Percentiles rank a stretch among this genome's conserved stretches.
phyloP scores from a whole-genome alignment of 2,329 filamentous ascomycete species.

The Fusarium torreyae region DNA sequence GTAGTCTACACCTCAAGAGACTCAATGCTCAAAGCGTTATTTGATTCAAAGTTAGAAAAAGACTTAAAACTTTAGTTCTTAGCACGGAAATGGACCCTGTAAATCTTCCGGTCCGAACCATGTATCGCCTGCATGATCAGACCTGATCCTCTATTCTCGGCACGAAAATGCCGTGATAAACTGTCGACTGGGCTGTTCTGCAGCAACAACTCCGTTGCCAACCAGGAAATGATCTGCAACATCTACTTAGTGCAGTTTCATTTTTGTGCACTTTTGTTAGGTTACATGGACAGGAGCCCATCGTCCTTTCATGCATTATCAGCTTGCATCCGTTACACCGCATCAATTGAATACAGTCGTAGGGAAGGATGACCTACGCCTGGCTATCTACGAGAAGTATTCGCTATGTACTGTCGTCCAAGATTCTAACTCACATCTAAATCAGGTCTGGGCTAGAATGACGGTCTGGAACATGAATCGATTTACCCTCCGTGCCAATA shows the following conservation, averaged over 20 bases:
- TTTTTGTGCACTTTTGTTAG: conserved; percentile 11
- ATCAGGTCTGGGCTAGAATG: too few relatives aligned
- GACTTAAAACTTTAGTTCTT: neutral
- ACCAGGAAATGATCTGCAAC: conserved; percentile 11
- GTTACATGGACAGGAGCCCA: neutral
- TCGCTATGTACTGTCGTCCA: too few relatives aligned
- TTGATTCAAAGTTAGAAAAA: neutral
- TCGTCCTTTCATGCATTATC: too few relatives aligned
- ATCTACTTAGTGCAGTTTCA: neutral
- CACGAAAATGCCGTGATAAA: conserved; percentile 17
- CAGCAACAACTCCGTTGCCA: neutral
- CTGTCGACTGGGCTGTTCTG: neutral
- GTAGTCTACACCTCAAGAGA: neutral
- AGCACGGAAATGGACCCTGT: neutral
- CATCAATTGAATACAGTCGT: too few relatives aligned
- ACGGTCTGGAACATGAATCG: too few relatives aligned
- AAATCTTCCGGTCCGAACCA: neutral
- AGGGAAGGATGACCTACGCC: too few relatives aligned
- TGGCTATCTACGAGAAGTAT: too few relatives aligned
- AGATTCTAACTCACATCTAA: too few relatives aligned
- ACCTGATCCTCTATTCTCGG: conserved; percentile 5
- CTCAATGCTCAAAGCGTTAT: neutral
- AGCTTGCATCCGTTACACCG: too few relatives aligned
- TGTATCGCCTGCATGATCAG: neutral
- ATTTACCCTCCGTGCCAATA: too few relatives aligned